phyloP scores from a whole-genome alignment of 2,329 filamentous ascomycete genomes.

The Aspergillus oerlinghausenensis region DNA sequence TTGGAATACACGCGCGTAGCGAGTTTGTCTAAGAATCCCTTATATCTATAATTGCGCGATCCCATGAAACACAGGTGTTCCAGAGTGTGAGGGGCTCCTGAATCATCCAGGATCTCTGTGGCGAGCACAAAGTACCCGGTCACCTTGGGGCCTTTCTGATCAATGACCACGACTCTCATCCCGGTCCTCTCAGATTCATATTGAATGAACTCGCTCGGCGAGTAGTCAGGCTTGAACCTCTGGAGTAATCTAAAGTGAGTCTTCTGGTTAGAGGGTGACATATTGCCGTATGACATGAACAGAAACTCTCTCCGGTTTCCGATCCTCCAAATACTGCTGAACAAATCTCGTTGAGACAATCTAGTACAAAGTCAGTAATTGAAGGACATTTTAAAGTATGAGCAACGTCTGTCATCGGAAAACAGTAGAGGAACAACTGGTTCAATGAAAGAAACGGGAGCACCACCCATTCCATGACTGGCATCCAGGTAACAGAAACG shows the following conservation, averaged over 20 bases:
- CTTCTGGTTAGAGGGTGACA: conserved; percentile 50
- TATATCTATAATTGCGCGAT: conserved; percentile 88
- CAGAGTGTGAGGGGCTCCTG: conserved; percentile 82
- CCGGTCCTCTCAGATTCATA: conserved; percentile 95
- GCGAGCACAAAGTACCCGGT: conserved; percentile 92
- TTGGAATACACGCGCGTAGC: conserved; percentile 87
- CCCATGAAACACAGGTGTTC: conserved; percentile 85
- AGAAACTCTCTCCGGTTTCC: conserved; percentile 3
- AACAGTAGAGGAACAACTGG: not conserved
- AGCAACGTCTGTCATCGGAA: not conserved
- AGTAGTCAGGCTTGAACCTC: conserved; percentile 84
- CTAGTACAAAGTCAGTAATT: conserved; percentile 19
- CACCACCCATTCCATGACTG: conserved; percentile 13
- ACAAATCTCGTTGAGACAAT: conserved; percentile 17
- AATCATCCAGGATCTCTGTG: conserved; percentile 97
- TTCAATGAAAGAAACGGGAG: not conserved
- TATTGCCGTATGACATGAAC: conserved; percentile 36
- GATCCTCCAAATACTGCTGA: conserved; percentile 11
- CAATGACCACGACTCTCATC: conserved; percentile 88
- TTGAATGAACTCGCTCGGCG: conserved; percentile 80
- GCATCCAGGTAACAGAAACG: not conserved
- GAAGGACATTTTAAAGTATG: not conserved
- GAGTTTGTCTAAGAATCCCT: conserved; percentile 90
- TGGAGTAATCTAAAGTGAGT: conserved; percentile 76
- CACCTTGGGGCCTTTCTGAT: conserved; percentile 90